Conservation (phyloP, 1,284 basidiomycete species). For the Apiotrichum montevideense region DNA sequence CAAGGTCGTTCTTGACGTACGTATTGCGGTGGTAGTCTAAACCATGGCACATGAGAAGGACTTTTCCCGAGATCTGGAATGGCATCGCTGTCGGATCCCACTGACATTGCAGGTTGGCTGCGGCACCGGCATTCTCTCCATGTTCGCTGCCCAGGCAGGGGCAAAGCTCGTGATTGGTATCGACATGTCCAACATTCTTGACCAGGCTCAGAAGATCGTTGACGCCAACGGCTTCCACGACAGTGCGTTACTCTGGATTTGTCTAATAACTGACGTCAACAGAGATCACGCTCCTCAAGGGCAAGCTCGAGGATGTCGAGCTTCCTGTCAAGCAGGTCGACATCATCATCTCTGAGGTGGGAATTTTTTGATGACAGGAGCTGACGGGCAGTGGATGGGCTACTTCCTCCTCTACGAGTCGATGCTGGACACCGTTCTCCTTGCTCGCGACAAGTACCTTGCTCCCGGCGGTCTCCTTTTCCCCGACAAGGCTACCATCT, state of each 20-base stretch:
- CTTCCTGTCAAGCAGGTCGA: constrained; percentile 85
- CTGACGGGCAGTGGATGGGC: constrained; percentile 43
- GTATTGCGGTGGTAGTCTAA: constrained; percentile 8
- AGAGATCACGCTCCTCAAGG: constrained; percentile 95
- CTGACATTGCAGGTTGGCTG: constrained; percentile 62
- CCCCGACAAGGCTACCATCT: constrained; percentile 90
- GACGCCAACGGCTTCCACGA: constrained; percentile 92
- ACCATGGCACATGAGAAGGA: too few species aligned
- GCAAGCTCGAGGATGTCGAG: constrained; percentile 89
- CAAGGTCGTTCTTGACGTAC: constrained; percentile 86
- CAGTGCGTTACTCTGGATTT: constrained; percentile 55
- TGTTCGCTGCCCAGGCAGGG: constrained; percentile 98
- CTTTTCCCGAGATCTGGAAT: too few species aligned
- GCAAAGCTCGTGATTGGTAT: constrained; percentile 95
- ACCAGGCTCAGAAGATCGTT: constrained; percentile 95
- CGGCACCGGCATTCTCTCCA: constrained; percentile 95
- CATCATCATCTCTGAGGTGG: constrained; percentile 91
- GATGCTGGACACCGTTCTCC: constrained; percentile 97
- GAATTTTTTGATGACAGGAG: constrained; percentile 2
- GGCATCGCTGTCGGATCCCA: too few species aligned
- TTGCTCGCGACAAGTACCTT: constrained; percentile 95
- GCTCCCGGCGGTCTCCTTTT: constrained; percentile 87
- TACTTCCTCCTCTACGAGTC: constrained; percentile 80
- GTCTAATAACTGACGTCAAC: constrained; percentile 10
- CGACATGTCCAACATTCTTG: constrained; percentile 99